Percentiles rank a stretch among this genome's conserved stretches.
Evolutionary conservation across 768 basidiomycete genomes (phyloP).

Genomic region (Termitomyces sp.): DNA sequence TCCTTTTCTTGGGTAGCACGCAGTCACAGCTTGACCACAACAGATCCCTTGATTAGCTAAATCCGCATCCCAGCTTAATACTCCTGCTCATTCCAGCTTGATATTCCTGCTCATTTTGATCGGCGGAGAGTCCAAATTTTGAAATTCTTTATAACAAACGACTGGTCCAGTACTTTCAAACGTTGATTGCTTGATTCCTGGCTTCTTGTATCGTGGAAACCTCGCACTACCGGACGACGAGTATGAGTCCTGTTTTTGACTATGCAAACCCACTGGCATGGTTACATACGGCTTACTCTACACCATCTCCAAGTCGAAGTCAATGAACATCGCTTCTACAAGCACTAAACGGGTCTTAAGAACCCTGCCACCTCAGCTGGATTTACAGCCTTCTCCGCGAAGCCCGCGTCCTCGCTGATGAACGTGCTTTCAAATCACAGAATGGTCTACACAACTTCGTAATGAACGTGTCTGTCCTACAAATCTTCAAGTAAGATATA

Average conservation of each 20-base stretch:
- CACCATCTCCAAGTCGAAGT: not conserved
- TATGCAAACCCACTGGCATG: not conserved
- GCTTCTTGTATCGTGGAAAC: not conserved
- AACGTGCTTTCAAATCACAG: not conserved
- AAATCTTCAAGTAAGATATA: not conserved
- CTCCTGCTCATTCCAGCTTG: no score
- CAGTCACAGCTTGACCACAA: no score
- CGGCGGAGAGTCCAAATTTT: no score
- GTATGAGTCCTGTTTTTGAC: not conserved
- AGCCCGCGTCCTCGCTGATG: not conserved
- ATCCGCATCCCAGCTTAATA: not conserved
- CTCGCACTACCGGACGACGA: not conserved
- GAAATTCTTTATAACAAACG: no score
- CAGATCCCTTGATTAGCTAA: not conserved
- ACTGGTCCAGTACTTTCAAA: no score
- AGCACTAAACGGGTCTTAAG: not conserved
- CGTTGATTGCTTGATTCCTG: not conserved
- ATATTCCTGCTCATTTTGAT: no score
- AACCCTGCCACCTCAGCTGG: not conserved
- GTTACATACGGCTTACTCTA: not conserved
- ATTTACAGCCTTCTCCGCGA: not conserved
- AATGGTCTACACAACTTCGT: not conserved
- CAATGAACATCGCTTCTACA: not conserved
- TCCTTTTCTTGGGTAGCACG: not conserved
- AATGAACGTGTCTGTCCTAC: not conserved